Conservation (phyloP, 352 stramenopile genomes). For the Pythium biforme region DNA sequence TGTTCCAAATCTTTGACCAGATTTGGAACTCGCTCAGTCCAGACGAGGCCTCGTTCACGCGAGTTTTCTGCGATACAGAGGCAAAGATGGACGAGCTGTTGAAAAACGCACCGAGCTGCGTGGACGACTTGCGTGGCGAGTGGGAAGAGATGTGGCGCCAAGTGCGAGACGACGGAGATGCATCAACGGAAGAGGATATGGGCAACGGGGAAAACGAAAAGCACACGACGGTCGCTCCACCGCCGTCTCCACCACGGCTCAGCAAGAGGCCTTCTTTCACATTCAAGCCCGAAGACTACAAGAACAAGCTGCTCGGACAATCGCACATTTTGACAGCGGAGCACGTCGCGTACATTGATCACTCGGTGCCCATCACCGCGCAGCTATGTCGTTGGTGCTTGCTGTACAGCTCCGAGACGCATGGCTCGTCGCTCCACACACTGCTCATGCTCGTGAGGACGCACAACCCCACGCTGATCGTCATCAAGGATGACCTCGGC, state of each 20-base stretch:
- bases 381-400: slow-evolving; percentile 82
- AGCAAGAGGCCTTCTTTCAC: slow-evolving; percentile 56
- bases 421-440: slow-evolving; percentile 78
- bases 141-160: slow-evolving; percentile 55
- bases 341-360: slow-evolving; percentile 71
- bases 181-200: slow-evolving; percentile 30
- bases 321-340: slow-evolving; percentile 70
- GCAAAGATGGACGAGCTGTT: slow-evolving; percentile 65
- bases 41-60: slow-evolving; percentile 75
- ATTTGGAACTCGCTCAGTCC: slow-evolving; percentile 58
- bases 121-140: slow-evolving; percentile 66
- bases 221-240: neutral
- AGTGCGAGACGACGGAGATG: slow-evolving; percentile 38
- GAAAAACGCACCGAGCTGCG: slow-evolving; percentile 50
- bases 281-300: slow-evolving; percentile 61
- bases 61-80: slow-evolving; percentile 77
- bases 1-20: slow-evolving; percentile 77
- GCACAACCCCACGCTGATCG: slow-evolving; percentile 74
- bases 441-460: slow-evolving; percentile 62
- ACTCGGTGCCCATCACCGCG: slow-evolving; percentile 69
- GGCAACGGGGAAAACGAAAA: neutral
- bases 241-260: slow-evolving; percentile 39
- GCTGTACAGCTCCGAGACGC: slow-evolving; percentile 73
- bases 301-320: slow-evolving; percentile 67
- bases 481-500: slow-evolving; percentile 73